Evolutionary conservation across 1,284 basidiomycete species (phyloP), one percentile per base, ranked within the genome.

Genomic region (Cutaneotrichosporon sp.): DNA sequence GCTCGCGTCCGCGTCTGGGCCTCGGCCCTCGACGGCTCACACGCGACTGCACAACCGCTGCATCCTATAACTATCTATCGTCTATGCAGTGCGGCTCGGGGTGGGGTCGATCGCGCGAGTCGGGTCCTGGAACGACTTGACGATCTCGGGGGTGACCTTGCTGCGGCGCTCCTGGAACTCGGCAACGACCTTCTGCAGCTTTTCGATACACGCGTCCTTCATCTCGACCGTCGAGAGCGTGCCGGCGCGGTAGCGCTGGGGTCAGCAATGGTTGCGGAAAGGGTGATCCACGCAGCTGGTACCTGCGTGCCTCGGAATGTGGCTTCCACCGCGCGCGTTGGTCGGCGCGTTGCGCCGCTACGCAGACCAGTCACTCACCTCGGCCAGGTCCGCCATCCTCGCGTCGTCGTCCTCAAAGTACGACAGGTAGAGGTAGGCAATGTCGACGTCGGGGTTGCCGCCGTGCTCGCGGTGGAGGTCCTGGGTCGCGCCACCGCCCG

Each of bases 361-460:
- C 8, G 33, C n/a, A n/a, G n/a, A n/a, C n/a, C 36, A 38, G 18
- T 18, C 3, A 76, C 87, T 65, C 67, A 92, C 92, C 80, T 86
- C 85, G 38, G 87, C 92, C 60, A 97, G 79, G 70, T 83, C 83
- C 67, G 84, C 86, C 69, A 97, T 83, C 81, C 93, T 90, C 27
- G 87, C 90, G 66, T 99, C 97, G 72, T 97, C 91, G 4, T 98
- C 95, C 74, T 97, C 82, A 80, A 99, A 97, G 85, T 98, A 99
- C n/a, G 87, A 86, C 66, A 99, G 79, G 80, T 97, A 99, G 80
- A 98, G 95, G 81, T 92, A 99, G 59, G 90, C 85, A 61, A 99
- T 92, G 79, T 99, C 97, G 36, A 99, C 92, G 64, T 98, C 94
- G 0, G 93, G 89, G 78, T 98, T 86, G 1, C 97, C 97, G 6